Percentiles rank a stretch among this genome's conserved stretches.
Conservation (phyloP, 2,329 filamentous ascomycete species). For the Ascochyta fabae region DNA sequence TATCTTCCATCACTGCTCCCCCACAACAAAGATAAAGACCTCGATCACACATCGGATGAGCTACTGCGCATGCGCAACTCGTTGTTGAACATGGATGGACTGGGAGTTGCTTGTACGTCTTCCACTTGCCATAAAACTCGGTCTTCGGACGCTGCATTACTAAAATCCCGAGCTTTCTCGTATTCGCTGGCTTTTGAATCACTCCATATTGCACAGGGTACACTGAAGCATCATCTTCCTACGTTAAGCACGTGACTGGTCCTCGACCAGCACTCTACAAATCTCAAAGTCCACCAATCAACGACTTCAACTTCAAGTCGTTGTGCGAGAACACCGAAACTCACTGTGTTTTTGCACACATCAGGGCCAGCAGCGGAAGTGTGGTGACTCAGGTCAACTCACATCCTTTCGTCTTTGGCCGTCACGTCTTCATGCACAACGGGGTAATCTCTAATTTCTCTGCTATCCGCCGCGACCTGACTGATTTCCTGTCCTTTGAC, state of each 20-base stretch:
- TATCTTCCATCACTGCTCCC: constrained; percentile 61
- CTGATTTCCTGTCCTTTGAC: constrained; percentile 54
- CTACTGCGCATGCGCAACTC: constrained; percentile 58
- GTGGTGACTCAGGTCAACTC: constrained; percentile 59
- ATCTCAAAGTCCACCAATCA: constrained; percentile 58
- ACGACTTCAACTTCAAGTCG: constrained; percentile 61
- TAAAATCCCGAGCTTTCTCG: too few species aligned
- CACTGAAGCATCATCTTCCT: constrained; percentile 53
- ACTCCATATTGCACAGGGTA: constrained; percentile 46
- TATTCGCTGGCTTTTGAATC: neutral
- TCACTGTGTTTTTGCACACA: constrained; percentile 60
- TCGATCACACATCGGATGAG: constrained; percentile 51
- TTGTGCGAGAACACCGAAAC: constrained; percentile 60
- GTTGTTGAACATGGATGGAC: constrained; percentile 62
- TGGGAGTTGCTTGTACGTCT: constrained; percentile 58
- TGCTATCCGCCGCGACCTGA: constrained; percentile 55
- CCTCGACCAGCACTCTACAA: constrained; percentile 60
- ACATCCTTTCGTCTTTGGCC: constrained; percentile 62
- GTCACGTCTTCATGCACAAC: constrained; percentile 64
- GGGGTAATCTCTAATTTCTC: constrained; percentile 58
- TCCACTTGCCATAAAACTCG: neutral
- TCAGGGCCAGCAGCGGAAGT: constrained; percentile 58
- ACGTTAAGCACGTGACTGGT: constrained; percentile 44
- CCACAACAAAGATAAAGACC: constrained; percentile 50
- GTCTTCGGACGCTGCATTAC: neutral